phyloP scores from a whole-genome alignment of 257 asterid genomes.

The Primulina huaijiensis region DNA sequence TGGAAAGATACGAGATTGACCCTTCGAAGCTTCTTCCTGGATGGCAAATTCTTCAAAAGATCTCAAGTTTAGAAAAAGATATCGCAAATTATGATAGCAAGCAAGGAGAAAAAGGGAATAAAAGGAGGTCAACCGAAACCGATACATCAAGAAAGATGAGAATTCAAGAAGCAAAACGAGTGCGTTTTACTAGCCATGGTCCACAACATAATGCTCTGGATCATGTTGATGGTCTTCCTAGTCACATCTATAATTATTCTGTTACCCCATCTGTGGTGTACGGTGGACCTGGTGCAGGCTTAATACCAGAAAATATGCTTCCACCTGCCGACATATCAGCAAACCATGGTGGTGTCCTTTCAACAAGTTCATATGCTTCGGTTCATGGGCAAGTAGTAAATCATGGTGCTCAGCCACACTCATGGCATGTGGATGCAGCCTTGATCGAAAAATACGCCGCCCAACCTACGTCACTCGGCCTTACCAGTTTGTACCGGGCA shows the following conservation, averaged over 20 bases:
- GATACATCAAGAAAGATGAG: slow-evolving; percentile 40
- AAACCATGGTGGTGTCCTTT: slow-evolving; percentile 30
- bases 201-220: slow-evolving; percentile 29
- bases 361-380: slow-evolving; percentile 38
- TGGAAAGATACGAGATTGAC: slow-evolving; percentile 61
- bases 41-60: slow-evolving; percentile 67
- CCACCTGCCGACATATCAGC: slow-evolving; percentile 25
- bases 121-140: slow-evolving; percentile 53
- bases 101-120: slow-evolving; percentile 34
- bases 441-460: slow-evolving; percentile 39
- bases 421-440: slow-evolving; percentile 39
- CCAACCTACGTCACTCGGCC: slow-evolving; percentile 38
- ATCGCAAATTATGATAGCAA: slow-evolving; percentile 35
- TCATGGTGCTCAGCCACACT: slow-evolving; percentile 36
- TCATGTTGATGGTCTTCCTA: slow-evolving; percentile 30
- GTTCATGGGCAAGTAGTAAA: slow-evolving; percentile 33
- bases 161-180: slow-evolving; percentile 50
- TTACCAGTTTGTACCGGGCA: slow-evolving; percentile 45
- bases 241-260: slow-evolving; percentile 30
- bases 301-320: slow-evolving; percentile 36
- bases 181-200: slow-evolving; percentile 38
- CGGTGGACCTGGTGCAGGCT: slow-evolving; percentile 55
- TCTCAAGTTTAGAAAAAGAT: slow-evolving; percentile 53
- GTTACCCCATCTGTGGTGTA: slow-evolving; percentile 41
- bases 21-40: slow-evolving; percentile 57